A percentile compares a stretch with the other conserved stretches of the same genome.
These are phyloP conservation scores for Ustilaginoidea virens DNA, from an alignment of 2,329 filamentous ascomycete species.

Conservation along the genomic window DNA sequence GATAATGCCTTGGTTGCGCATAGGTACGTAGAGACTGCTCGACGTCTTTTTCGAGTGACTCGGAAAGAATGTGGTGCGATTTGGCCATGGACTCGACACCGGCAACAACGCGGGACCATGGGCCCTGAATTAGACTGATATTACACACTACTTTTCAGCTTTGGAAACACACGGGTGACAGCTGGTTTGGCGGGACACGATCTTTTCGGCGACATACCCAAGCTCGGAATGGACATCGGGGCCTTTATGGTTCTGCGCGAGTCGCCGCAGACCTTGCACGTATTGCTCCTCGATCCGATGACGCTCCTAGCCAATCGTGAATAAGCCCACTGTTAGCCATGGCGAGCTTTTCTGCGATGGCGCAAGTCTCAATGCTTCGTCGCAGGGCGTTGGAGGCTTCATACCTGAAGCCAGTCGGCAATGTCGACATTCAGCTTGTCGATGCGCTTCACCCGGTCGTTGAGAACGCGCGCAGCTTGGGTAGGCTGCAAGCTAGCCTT, in stretches of 20 bases:
- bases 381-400: slow-evolving; percentile 6
- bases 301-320: slow-evolving; percentile 69
- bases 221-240: slow-evolving; percentile 67
- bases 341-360: neutral
- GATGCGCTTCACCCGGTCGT: slow-evolving; percentile 79
- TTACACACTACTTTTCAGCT: slow-evolving; percentile 7
- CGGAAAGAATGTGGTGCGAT: slow-evolving; percentile 67
- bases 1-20: slow-evolving; percentile 57
- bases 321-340: slow-evolving; percentile 1
- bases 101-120: slow-evolving; percentile 78
- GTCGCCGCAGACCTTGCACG: slow-evolving; percentile 63
- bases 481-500: slow-evolving; percentile 68
- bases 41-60: slow-evolving; percentile 76
- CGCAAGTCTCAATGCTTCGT: neutral
- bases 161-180: slow-evolving; percentile 3
- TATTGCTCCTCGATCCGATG: slow-evolving; percentile 86
- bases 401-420: slow-evolving; percentile 92
- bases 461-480: slow-evolving; percentile 68
- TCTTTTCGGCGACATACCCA: slow-evolving; percentile 48
- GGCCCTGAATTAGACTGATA: slow-evolving; percentile 66
- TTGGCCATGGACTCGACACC: slow-evolving; percentile 68
- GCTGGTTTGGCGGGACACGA: neutral
- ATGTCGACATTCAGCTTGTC: slow-evolving; percentile 76
- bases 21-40: slow-evolving; percentile 72
- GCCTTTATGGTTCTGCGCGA: slow-evolving; percentile 57